Conservation (phyloP, 164 flowering plant species). For the Kingdonia uniflora region DNA sequence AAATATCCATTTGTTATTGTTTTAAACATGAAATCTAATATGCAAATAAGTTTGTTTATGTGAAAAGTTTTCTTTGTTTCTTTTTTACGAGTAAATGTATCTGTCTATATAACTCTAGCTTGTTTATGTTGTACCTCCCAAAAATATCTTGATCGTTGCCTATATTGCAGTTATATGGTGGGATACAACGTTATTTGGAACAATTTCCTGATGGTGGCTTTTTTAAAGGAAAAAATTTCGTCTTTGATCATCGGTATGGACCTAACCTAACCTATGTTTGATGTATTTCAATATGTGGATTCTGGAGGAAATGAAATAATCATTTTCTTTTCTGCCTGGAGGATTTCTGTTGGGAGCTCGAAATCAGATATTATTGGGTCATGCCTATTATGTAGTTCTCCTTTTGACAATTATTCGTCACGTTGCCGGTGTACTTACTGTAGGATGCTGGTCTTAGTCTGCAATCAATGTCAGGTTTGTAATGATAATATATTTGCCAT, state of each 20-base stretch:
- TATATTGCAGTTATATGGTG: slow-evolving; percentile 72
- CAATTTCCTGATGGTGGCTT: slow-evolving; percentile 93
- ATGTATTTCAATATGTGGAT: background rate
- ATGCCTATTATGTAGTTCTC: slow-evolving; percentile 58
- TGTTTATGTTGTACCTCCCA: too few species aligned
- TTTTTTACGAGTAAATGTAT: too few species aligned
- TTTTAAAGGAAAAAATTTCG: slow-evolving; percentile 94
- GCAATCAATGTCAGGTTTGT: slow-evolving; percentile 66
- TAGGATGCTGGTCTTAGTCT: slow-evolving; percentile 92
- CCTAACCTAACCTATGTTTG: too few species aligned
- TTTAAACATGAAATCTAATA: too few species aligned
- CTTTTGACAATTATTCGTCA: slow-evolving; percentile 84
- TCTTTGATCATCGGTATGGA: slow-evolving; percentile 85
- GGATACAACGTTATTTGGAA: slow-evolving; percentile 90
- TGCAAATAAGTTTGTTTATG: too few species aligned
- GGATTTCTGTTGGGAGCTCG: slow-evolving; percentile 85
- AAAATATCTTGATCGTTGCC: too few species aligned
- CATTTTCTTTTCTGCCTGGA: slow-evolving; percentile 20
- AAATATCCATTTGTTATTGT: too few species aligned
- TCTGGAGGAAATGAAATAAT: too few species aligned
- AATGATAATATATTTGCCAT: background rate
- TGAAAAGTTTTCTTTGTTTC: too few species aligned
- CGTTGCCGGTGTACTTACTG: slow-evolving; percentile 76
- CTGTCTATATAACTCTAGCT: too few species aligned
- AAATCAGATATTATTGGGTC: slow-evolving; percentile 41